Evolutionary conservation across 2,329 filamentous ascomycete species (phyloP).

Genomic region (Leptographium galeiforme): DNA sequence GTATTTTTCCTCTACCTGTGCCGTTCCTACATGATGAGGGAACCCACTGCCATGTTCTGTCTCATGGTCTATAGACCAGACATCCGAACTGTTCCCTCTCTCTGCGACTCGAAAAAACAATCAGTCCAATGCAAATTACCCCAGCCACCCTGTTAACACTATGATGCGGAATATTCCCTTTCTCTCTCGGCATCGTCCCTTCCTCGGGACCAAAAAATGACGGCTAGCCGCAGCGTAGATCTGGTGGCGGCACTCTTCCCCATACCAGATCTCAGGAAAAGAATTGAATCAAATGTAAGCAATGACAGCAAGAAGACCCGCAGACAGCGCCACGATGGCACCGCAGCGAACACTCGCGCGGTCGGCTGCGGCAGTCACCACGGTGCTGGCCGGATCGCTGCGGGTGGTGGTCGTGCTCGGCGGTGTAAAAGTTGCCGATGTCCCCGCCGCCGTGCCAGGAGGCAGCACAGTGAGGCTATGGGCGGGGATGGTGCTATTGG

Average conservation of each 20-base stretch:
- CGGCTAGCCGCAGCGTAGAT: background rate
- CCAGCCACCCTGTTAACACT: too few relatives aligned
- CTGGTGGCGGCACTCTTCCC: background rate
- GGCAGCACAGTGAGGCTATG: conserved; percentile 2
- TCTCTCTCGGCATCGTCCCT: background rate
- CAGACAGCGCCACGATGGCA: conserved; percentile 23
- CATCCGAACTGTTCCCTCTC: background rate
- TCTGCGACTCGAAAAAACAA: background rate
- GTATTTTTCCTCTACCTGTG: background rate
- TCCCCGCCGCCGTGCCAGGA: background rate
- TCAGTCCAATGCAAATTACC: background rate
- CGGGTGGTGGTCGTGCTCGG: conserved; percentile 17
- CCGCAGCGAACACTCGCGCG: conserved; percentile 2
- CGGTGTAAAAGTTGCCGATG: background rate
- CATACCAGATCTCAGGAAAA: background rate
- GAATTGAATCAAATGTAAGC: background rate
- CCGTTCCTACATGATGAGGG: background rate
- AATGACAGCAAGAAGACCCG: conserved; percentile 20
- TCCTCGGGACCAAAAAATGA: background rate
- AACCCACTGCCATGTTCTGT: background rate
- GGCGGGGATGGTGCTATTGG: conserved; percentile 1
- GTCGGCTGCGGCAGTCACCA: conserved; percentile 17
- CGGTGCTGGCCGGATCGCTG: conserved; percentile 9
- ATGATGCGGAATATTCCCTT: background rate
- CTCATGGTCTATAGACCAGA: background rate